Base-by-base conservation (phyloP, 1,284 basidiomycete genomes). In the Tilletia horrida region DNA sequence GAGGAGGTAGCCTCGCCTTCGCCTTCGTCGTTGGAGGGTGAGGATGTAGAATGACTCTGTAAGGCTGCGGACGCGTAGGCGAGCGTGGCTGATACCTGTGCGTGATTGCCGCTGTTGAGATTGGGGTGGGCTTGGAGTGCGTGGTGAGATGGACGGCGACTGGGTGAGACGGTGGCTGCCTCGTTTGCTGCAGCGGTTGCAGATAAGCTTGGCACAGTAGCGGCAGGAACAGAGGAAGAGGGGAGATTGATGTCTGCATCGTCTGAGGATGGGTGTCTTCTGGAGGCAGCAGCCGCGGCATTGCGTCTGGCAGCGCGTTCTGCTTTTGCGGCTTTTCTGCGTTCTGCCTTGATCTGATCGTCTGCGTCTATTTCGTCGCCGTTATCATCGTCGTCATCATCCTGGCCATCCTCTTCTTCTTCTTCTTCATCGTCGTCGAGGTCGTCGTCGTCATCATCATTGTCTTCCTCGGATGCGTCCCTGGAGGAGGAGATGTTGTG, bases 381-480 rank as follows among this genome's bases (percentile, higher is more conserved):
- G 25, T 59, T 8, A 2, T 16, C 29, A 7, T 11, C 25, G n/a
- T 6, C 29, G 27, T 40, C 29, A 2, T 40, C 29, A 11, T 40
- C 25, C 4, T 29, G 8, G 27, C 21, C 55, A 3, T 40, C 25
- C 9, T 40, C 29, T 2, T 59, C 55, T 3, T 59, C 55, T 47
- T 66, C 67, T 14, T 67, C 69, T 0, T 62, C 72, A 31, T 72
- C 73, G 2, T 71, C 66, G 25, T 64, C 66, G 11, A 69, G 69
- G 21, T 71, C 69, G 43, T 72, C 69, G 23, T 74, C 73, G 23
- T 72, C 69, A 13, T 74, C 73, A 62, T 74, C 73, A 47, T 74
- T 74, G 68, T 74, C 73, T 61, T 74, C 73, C 63, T 74, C 73
- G 7, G 71, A 72, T 27, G 73, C 73, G 59, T 74, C 73, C 7